phyloP scores from a whole-genome alignment of 352 stramenopile species.

The Aphanomyces invadans region DNA sequence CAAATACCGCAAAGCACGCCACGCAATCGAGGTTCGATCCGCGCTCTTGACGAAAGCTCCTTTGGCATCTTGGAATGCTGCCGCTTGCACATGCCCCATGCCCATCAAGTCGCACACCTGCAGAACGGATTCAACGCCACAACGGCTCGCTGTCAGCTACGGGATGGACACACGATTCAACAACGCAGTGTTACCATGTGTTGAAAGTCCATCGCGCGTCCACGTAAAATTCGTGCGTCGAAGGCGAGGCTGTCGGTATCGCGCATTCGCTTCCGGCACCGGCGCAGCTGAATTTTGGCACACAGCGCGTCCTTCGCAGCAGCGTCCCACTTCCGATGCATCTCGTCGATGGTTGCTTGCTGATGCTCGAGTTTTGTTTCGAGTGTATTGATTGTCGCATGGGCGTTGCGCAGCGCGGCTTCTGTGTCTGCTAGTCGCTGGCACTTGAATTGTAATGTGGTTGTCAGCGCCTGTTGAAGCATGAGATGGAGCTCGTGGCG shows the following conservation, averaged over 20 bases:
- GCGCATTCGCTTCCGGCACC: conserved; percentile 17
- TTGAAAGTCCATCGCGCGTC: not conserved
- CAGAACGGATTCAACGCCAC: not conserved
- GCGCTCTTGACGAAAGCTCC: conserved; percentile 13
- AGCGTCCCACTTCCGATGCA: conserved; percentile 17
- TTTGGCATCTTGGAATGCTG: conserved; percentile 17
- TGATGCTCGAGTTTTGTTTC: not conserved
- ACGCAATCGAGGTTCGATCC: conserved; percentile 9
- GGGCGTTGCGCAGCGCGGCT: not conserved
- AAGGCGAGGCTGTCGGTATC: not conserved
- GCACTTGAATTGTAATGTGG: conserved; percentile 20
- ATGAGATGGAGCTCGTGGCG: too few species aligned
- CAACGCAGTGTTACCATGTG: too few species aligned
- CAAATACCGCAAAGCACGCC: conserved; percentile 8
- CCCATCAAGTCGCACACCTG: conserved; percentile 8
- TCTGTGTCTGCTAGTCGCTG: not conserved
- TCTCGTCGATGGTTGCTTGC: not conserved
- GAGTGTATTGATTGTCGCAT: not conserved
- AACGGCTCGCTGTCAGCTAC: too few species aligned
- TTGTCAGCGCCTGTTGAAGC: not conserved
- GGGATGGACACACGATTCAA: too few species aligned
- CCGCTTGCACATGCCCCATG: conserved; percentile 3
- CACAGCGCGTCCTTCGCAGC: conserved; percentile 18
- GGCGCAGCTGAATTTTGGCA: conserved; percentile 9
- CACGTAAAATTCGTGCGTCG: not conserved